These are phyloP conservation scores for Leptoxyphium fumago DNA, from an alignment of 2,329 filamentous ascomycete genomes.

Conservation along the genomic window DNA sequence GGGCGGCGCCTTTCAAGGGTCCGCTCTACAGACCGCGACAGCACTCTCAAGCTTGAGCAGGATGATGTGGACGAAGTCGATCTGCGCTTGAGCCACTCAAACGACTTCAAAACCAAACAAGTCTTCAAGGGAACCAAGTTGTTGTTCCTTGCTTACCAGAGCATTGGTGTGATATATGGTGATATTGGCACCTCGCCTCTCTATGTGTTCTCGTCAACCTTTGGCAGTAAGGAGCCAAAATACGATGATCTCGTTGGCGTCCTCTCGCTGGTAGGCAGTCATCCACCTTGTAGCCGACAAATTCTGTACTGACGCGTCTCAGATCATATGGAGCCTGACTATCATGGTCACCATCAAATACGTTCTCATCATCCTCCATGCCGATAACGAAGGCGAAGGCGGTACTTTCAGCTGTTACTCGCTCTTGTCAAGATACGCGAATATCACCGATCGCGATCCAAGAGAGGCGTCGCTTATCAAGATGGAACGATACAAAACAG, in stretches of 20 bases:
- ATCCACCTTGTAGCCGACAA: not conserved
- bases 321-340: conserved; percentile 55
- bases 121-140: conserved; percentile 18
- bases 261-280: conserved; percentile 29
- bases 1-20: not conserved
- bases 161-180: conserved; percentile 52
- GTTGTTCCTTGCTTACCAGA: conserved; percentile 46
- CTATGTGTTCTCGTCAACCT: conserved; percentile 57
- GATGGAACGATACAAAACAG: conserved; percentile 44
- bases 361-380: conserved; percentile 47
- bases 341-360: conserved; percentile 59
- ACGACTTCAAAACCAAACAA: conserved; percentile 16
- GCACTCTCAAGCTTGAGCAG: conserved; percentile 4
- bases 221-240: conserved; percentile 34
- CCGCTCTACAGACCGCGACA: conserved; percentile 2
- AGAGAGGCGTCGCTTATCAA: conserved; percentile 39
- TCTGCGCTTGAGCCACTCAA: conserved; percentile 10
- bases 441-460: conserved; percentile 47
- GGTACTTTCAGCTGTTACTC: conserved; percentile 56
- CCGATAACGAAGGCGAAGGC: conserved; percentile 57
- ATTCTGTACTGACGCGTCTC: conserved; percentile 6
- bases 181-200: conserved; percentile 55
- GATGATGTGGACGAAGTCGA: conserved; percentile 8
- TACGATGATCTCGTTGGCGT: conserved; percentile 48
- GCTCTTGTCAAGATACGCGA: conserved; percentile 45